phyloP scores from a whole-genome alignment of 768 basidiomycete genomes.

The Agaricus subrufescens region DNA sequence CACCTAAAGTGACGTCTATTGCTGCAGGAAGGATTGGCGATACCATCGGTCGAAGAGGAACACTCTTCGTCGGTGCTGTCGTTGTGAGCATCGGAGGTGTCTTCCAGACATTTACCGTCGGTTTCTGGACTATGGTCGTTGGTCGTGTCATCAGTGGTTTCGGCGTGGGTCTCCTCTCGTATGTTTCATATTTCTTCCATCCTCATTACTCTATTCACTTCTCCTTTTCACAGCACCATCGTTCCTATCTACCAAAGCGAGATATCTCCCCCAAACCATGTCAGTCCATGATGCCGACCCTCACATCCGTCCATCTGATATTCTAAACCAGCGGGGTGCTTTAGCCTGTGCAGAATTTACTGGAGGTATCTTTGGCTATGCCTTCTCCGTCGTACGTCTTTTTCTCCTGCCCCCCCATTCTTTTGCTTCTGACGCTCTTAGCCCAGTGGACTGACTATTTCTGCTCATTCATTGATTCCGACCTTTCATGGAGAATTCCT shows the following conservation, averaged over 20 bases:
- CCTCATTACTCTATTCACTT: background rate
- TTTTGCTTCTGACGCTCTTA: background rate
- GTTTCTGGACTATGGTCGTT: constrained; percentile 66
- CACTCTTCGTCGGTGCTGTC: constrained; percentile 67
- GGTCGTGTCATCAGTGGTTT: constrained; percentile 72
- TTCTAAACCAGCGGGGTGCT: constrained; percentile 57
- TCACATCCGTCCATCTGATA: background rate
- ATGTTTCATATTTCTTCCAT: constrained; percentile 20
- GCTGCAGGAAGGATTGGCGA: constrained; percentile 79
- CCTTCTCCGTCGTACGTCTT: constrained; percentile 57
- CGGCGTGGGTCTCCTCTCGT: constrained; percentile 79
- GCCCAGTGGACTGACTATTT: constrained; percentile 86
- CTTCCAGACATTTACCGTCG: constrained; percentile 67
- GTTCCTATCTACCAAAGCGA: constrained; percentile 90
- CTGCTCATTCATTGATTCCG: constrained; percentile 76
- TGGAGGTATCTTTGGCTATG: constrained; percentile 81
- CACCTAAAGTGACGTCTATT: constrained; percentile 61
- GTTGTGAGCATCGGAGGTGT: constrained; percentile 76
- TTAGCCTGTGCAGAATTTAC: constrained; percentile 92
- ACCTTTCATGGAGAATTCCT: constrained; percentile 82
- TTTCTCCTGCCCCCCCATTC: background rate
- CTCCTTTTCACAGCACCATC: constrained; percentile 51
- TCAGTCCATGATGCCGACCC: constrained; percentile 23
- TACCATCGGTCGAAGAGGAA: constrained; percentile 67
- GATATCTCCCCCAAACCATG: constrained; percentile 84